These are phyloP conservation scores for Daldinia eschscholtzii DNA, from an alignment of 2,329 filamentous ascomycete species.

Conservation along the genomic window DNA sequence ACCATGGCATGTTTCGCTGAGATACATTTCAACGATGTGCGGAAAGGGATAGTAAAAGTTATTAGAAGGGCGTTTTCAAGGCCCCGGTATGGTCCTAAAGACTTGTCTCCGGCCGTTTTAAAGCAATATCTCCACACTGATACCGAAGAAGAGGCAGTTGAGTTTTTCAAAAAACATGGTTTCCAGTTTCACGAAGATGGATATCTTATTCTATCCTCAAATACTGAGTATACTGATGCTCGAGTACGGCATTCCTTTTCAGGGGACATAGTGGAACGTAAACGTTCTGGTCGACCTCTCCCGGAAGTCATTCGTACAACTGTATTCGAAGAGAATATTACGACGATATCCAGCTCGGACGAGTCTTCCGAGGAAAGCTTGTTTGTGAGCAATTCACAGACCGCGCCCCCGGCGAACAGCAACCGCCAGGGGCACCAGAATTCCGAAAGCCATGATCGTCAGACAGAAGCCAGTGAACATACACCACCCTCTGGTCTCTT, in stretches of 20 bases:
- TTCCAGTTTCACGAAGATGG: constrained; percentile 62
- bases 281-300: constrained; percentile 65
- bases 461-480: constrained; percentile 15
- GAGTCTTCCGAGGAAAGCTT: constrained; percentile 38
- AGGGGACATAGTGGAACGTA: constrained; percentile 68
- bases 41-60: constrained; percentile 68
- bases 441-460: constrained; percentile 19
- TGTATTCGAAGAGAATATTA: constrained; percentile 55
- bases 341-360: not conserved
- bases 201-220: constrained; percentile 62
- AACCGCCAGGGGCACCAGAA: constrained; percentile 4
- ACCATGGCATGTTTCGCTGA: constrained; percentile 78
- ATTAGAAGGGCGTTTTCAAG: constrained; percentile 68
- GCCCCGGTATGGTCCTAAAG: constrained; percentile 68
- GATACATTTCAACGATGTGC: constrained; percentile 73
- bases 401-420: constrained; percentile 18
- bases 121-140: constrained; percentile 75
- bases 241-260: constrained; percentile 70
- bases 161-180: constrained; percentile 71
- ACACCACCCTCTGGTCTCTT: not conserved
- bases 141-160: constrained; percentile 73
- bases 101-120: constrained; percentile 68
- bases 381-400: constrained; percentile 46
- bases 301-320: constrained; percentile 69
- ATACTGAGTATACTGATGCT: constrained; percentile 60